Evolutionary conservation across 1,284 basidiomycete species (phyloP).

Genomic region (Puccinia polysora): DNA sequence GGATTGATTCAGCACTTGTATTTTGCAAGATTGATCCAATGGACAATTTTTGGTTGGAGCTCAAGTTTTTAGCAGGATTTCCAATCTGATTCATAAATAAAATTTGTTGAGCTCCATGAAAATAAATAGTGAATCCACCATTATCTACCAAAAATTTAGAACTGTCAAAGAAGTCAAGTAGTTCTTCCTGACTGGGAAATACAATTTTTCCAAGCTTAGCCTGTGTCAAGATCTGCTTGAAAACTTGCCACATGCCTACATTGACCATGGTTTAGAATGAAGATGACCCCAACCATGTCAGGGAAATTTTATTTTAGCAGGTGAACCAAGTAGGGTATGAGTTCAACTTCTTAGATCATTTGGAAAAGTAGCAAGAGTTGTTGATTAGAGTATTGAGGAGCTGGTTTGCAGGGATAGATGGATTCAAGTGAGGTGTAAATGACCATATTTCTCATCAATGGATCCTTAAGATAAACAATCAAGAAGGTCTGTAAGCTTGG

Average conservation of each 20-base stretch:
- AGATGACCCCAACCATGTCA: slow-evolving; percentile 71
- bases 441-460: slow-evolving; percentile 34
- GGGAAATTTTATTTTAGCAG: slow-evolving; percentile 63
- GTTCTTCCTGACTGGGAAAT: slow-evolving; percentile 64
- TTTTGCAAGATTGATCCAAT: not conserved
- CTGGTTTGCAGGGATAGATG: not conserved
- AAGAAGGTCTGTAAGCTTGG: slow-evolving; percentile 31
- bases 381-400: not conserved
- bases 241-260: slow-evolving; percentile 68
- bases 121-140: slow-evolving; percentile 48
- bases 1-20: slow-evolving; percentile 27
- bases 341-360: slow-evolving; percentile 52
- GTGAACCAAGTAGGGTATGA: slow-evolving; percentile 52
- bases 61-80: not conserved
- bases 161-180: slow-evolving; percentile 61
- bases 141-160: slow-evolving; percentile 56
- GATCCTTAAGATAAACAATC: slow-evolving; percentile 39
- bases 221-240: slow-evolving; percentile 68
- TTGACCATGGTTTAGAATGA: slow-evolving; percentile 78
- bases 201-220: slow-evolving; percentile 67
- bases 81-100: slow-evolving; percentile 14
- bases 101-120: slow-evolving; percentile 44
- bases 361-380: not conserved
- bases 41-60: not conserved
- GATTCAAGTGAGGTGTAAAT: not conserved